Conservation (phyloP, 169 alveolate species). For the Plasmodium fragile region DNA sequence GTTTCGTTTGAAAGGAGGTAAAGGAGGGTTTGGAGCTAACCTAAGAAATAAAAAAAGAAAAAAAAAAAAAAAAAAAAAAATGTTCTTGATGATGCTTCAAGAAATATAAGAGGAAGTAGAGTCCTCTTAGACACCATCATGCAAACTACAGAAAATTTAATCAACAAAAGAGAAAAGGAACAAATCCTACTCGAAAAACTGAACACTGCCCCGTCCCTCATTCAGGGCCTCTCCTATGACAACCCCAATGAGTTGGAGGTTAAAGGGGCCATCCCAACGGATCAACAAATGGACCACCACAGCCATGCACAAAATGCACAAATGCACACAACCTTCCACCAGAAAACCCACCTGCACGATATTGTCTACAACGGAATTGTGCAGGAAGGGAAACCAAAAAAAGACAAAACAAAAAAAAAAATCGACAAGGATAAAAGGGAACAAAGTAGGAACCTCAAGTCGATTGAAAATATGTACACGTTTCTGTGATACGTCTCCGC, state of each 20-base stretch:
- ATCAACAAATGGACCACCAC: not conserved
- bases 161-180: conserved; percentile 50
- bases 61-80: conserved; percentile 63
- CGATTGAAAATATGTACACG: conserved; percentile 49
- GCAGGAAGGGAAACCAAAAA: conserved; percentile 20
- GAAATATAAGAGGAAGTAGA: conserved; percentile 48
- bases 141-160: conserved; percentile 42
- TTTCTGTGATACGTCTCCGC: conserved; percentile 23
- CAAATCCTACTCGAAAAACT: conserved; percentile 35
- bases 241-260: not conserved
- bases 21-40: conserved; percentile 76
- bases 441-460: conserved; percentile 9
- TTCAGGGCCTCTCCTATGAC: conserved; percentile 15
- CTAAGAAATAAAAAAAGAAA: conserved; percentile 63
- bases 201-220: conserved; percentile 8
- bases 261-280: not conserved
- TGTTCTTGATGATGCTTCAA: conserved; percentile 26
- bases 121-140: conserved; percentile 31
- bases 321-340: not conserved
- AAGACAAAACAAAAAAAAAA: conserved; percentile 17
- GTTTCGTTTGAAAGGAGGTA: conserved; percentile 58
- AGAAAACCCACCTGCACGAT: not conserved
- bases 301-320: not conserved
- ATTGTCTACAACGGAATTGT: conserved; percentile 35
- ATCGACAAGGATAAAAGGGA: conserved; percentile 1